A percentile compares a stretch with the other conserved stretches of the same genome.
These are phyloP conservation scores for Cyclotella sp. DNA, from an alignment of 108 stramenopile genomes.

Conservation along the genomic window DNA sequence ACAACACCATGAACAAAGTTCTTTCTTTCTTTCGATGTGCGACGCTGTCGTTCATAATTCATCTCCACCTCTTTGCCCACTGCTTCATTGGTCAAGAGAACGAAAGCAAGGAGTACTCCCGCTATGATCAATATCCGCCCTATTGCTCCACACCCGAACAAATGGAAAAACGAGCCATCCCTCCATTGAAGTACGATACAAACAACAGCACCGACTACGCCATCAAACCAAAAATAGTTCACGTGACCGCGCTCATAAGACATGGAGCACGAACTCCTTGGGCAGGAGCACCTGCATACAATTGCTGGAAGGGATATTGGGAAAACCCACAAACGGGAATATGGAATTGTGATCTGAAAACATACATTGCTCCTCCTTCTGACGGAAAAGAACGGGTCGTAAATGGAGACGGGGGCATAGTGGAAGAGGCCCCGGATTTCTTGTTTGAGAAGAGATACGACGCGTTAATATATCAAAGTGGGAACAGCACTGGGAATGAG, in stretches of 20 bases:
- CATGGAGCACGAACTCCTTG: conserved; percentile 85
- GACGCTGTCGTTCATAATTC: no score
- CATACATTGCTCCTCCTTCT: conserved; percentile 60
- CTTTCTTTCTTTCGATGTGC: no score
- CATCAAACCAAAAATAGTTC: conserved; percentile 49
- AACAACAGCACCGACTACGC: conserved; percentile 3
- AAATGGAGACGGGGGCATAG: conserved; percentile 13
- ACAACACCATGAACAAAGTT: no score
- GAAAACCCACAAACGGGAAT: conserved; percentile 44
- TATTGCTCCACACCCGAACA: conserved; percentile 79
- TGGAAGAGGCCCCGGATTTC: conserved; percentile 52
- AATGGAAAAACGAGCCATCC: conserved; percentile 67
- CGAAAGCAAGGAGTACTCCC: conserved; percentile 3
- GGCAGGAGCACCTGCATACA: conserved; percentile 28
- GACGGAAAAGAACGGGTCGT: conserved; percentile 15
- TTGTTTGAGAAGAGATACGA: conserved; percentile 80
- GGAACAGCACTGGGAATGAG: conserved; percentile 25
- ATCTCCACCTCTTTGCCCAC: no score
- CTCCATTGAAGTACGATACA: conserved; percentile 46
- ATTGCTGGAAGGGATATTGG: conserved; percentile 77
- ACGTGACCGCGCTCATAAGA: conserved; percentile 83
- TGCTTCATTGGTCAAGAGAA: no score
- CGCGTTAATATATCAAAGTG: conserved; percentile 47
- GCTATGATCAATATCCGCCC: conserved; percentile 60
- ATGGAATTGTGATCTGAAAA: conserved; percentile 81